Evolutionary conservation across 2,329 filamentous ascomycete species (phyloP).

Genomic region (Ophiostoma sp.): DNA sequence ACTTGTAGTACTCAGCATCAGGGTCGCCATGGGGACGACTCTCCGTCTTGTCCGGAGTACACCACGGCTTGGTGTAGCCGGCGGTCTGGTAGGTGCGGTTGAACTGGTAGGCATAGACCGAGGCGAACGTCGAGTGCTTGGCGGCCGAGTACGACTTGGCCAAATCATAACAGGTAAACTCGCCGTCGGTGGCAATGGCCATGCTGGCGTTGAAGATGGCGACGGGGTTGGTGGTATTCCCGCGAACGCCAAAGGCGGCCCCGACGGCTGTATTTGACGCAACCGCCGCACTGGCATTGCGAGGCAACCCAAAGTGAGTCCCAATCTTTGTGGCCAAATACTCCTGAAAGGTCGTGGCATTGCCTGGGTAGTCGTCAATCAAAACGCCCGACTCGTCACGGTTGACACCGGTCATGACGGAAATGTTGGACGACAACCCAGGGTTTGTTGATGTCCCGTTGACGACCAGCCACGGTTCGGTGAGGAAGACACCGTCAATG

Average conservation of each 20-base stretch:
- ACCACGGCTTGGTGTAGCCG: conserved; percentile 37
- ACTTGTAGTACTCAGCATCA: conserved; percentile 44
- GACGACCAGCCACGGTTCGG: conserved; percentile 34
- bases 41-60: conserved; percentile 34
- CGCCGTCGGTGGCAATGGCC: conserved; percentile 36
- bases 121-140: conserved; percentile 38
- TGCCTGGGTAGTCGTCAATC: conserved; percentile 31
- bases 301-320: conserved; percentile 25
- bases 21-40: conserved; percentile 39
- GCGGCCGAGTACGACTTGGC: conserved; percentile 40
- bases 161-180: conserved; percentile 40
- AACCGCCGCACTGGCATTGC: neutral
- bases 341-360: conserved; percentile 28
- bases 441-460: conserved; percentile 30
- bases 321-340: conserved; percentile 30
- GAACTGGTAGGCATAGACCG: conserved; percentile 42
- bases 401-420: conserved; percentile 41
- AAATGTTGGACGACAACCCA: conserved; percentile 32
- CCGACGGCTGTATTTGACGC: neutral
- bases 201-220: conserved; percentile 39
- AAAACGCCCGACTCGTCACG: conserved; percentile 37
- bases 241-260: conserved; percentile 25
- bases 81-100: conserved; percentile 43
- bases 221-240: conserved; percentile 24
- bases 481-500: conserved; percentile 37